Evolutionary conservation across 2,329 filamentous ascomycete species (phyloP).

Genomic region (Nemania abortiva): DNA sequence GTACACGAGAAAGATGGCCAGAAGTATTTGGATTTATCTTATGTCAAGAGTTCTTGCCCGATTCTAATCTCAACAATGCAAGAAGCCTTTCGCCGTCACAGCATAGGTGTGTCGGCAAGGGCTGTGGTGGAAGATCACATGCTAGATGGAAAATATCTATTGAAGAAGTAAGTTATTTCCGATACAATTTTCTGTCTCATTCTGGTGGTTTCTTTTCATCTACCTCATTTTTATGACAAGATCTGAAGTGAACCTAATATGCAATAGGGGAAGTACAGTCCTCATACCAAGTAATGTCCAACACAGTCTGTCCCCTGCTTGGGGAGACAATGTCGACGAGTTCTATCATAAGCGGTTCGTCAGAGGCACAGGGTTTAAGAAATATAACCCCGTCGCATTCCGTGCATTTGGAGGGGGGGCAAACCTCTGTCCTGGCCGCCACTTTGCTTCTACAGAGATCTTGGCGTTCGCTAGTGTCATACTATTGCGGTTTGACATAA

Average conservation of each 20-base stretch:
- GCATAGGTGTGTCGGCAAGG: neutral
- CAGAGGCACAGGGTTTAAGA: neutral
- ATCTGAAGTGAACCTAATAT: too few species aligned
- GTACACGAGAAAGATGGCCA: neutral
- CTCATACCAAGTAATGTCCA: neutral
- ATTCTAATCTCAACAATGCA: neutral
- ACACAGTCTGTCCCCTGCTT: neutral
- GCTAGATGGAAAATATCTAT: neutral
- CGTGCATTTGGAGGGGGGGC: neutral
- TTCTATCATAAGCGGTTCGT: neutral
- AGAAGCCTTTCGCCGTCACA: neutral
- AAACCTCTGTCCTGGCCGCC: neutral
- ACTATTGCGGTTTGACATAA: too few species aligned
- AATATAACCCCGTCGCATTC: neutral
- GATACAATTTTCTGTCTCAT: too few species aligned
- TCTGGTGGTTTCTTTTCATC: too few species aligned
- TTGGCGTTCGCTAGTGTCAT: neutral
- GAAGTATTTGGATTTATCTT: neutral
- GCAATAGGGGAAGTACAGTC: neutral
- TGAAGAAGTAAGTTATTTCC: slow-evolving; percentile 1
- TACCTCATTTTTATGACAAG: too few species aligned
- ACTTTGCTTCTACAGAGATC: neutral
- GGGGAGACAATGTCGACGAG: slow-evolving; percentile 1
- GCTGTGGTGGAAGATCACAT: neutral
- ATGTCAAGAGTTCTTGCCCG: neutral